A percentile compares a stretch with the other conserved stretches of the same genome.
phyloP scores from a whole-genome alignment of 2,329 filamentous ascomycete species.

The Blastomyces emzantsi region DNA sequence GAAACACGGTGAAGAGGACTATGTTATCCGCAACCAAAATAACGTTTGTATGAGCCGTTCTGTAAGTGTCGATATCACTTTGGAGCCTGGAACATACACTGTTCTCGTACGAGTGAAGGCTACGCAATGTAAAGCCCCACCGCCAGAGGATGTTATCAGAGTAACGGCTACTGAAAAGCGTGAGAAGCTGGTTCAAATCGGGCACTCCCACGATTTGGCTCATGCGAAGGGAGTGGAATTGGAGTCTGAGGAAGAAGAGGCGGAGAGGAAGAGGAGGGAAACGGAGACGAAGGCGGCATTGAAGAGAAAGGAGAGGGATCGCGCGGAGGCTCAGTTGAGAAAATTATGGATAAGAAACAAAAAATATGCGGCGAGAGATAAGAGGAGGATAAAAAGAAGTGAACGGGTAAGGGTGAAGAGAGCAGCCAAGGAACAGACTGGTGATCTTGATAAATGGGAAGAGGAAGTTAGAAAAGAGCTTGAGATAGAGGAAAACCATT shows the following conservation, averaged over 20 bases:
- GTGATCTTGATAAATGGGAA: neutral
- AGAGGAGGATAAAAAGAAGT: constrained; percentile 25
- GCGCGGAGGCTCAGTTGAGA: constrained; percentile 32
- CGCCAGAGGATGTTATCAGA: constrained; percentile 60
- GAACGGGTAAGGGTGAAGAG: constrained; percentile 11
- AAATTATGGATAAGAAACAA: constrained; percentile 35
- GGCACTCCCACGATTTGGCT: constrained; percentile 39
- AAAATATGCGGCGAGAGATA: constrained; percentile 27
- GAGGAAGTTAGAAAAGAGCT: constrained; percentile 5
- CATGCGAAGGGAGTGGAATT: constrained; percentile 37
- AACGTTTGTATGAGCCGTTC: constrained; percentile 59
- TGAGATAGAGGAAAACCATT: neutral
- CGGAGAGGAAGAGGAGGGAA: constrained; percentile 28
- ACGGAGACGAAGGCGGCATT: constrained; percentile 24
- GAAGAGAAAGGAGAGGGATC: constrained; percentile 30
- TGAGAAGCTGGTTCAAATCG: constrained; percentile 57
- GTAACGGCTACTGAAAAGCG: constrained; percentile 53
- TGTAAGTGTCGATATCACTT: constrained; percentile 65
- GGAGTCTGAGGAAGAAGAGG: constrained; percentile 29
- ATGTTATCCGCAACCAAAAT: constrained; percentile 48
- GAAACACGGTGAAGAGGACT: constrained; percentile 51
- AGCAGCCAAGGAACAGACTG: neutral
- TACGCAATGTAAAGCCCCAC: constrained; percentile 43
- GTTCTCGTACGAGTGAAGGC: constrained; percentile 68
- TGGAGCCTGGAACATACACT: constrained; percentile 65